phyloP scores from a whole-genome alignment of 1,284 basidiomycete species.

The Ganoderma boninense region DNA sequence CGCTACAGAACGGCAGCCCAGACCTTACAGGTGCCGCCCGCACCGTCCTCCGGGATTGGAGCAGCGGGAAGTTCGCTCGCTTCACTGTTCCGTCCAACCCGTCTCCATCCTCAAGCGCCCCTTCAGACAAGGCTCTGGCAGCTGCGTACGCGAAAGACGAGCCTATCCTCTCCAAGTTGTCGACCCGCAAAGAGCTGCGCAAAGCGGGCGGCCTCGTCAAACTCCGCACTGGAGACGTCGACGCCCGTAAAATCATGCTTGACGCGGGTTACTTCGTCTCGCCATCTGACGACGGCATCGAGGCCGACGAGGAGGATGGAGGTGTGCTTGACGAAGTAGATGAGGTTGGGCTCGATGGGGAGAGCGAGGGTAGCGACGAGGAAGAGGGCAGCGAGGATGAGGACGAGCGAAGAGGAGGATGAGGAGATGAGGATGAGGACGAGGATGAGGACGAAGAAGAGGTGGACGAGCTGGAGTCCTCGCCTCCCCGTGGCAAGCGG shows the following conservation, averaged over 20 bases:
- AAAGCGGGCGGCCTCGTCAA: conserved; percentile 68
- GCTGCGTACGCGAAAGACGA: conserved; percentile 54
- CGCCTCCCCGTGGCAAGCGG: conserved; percentile 51
- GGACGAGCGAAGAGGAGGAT: conserved; percentile 34
- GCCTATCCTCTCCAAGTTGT: conserved; percentile 55
- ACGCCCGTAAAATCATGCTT: conserved; percentile 61
- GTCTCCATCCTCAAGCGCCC: conserved; percentile 35
- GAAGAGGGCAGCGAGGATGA: conserved; percentile 33
- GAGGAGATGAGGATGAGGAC: conserved; percentile 38
- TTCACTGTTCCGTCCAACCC: conserved; percentile 71
- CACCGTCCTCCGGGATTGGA: conserved; percentile 92
- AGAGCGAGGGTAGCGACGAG: conserved; percentile 33
- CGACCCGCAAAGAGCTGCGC: conserved; percentile 70
- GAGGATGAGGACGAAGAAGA: conserved; percentile 33
- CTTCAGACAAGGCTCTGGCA: conserved; percentile 33
- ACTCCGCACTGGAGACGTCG: conserved; percentile 58
- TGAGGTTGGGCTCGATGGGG: conserved; percentile 38
- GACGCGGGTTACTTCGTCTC: conserved; percentile 61
- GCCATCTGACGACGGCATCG: conserved; percentile 39
- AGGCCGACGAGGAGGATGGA: conserved; percentile 40
- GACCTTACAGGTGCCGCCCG: conserved; percentile 87
- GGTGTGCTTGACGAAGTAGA: conserved; percentile 46
- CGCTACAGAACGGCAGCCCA: conserved; percentile 69
- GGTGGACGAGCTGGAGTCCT: conserved; percentile 30
- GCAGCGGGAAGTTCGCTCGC: conserved; percentile 79